phyloP scores from a whole-genome alignment of 2,329 filamentous ascomycete species.

The Domatiomyces globalis region DNA sequence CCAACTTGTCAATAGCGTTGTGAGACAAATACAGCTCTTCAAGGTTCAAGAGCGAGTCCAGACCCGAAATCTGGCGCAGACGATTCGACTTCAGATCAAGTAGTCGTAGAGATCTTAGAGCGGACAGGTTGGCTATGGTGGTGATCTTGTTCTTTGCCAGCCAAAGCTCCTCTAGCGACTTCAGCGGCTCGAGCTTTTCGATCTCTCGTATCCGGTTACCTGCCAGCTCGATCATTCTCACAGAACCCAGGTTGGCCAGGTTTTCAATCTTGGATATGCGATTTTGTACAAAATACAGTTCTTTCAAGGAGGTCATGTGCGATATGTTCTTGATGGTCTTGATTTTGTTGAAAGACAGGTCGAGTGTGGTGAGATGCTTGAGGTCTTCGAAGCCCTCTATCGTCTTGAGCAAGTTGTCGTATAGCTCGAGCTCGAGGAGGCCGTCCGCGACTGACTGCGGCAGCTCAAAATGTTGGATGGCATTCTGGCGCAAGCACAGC shows the following conservation, averaged over 20 bases:
- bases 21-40: conserved; percentile 94
- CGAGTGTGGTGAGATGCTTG: conserved; percentile 60
- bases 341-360: conserved; percentile 98
- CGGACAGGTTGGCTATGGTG: conserved; percentile 59
- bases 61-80: conserved; percentile 61
- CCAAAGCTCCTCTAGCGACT: conserved; percentile 78
- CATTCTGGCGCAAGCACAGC: conserved; percentile 85
- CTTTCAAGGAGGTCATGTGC: conserved; percentile 61
- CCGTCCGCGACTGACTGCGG: conserved; percentile 51
- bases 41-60: conserved; percentile 58
- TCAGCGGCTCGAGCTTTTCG: conserved; percentile 64
- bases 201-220: conserved; percentile 87
- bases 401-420: conserved; percentile 88
- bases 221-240: conserved; percentile 77
- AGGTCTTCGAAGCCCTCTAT: conserved; percentile 71
- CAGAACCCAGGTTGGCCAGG: conserved; percentile 56
- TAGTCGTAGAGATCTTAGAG: conserved; percentile 65
- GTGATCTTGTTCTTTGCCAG: conserved; percentile 94
- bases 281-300: conserved; percentile 89
- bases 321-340: conserved; percentile 88
- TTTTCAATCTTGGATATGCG: conserved; percentile 81
- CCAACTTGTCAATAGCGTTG: conserved; percentile 66
- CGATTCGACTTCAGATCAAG: conserved; percentile 94
- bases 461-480: conserved; percentile 66
- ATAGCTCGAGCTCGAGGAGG: conserved; percentile 76